Evolutionary conservation across 2,329 filamentous ascomycete genomes (phyloP), one percentile per base, ranked within the genome.

Genomic region (Aspergillus fumigatiaffinis): DNA sequence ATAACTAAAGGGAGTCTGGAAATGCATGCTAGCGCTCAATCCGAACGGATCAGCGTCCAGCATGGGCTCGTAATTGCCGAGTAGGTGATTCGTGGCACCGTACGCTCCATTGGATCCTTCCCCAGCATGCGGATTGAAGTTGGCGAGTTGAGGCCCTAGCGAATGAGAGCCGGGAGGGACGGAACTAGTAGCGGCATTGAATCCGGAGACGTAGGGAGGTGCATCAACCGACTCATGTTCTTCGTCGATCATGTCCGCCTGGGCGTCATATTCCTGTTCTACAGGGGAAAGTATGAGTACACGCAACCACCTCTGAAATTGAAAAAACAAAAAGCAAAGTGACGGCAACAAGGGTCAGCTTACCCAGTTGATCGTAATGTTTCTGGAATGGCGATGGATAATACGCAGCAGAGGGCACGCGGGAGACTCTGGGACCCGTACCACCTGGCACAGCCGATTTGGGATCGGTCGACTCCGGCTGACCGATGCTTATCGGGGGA

Each of bases 231-330:
- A 87, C 63, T 87, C 81, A 72, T 80, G 84, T 66, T 90, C 87
- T 60, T 95, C 90, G 69, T 97, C 92, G 74, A 95, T 86, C 82
- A 96, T 90, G 68, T 93, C 91, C 73, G 85, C 85, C 77, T 91
- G 90, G 55, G 91, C 89, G 74, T 97, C 92, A 78, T 97, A 97
- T 80, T 97, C 93, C 83, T 96, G 92, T 80, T 97, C 93, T 97
- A 80, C 81, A 82, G 70, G 38, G 38, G 38, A 2, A 44, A 75
- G 73, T 81, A 84, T 89, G 80, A 88, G 82, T 79, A 82, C 82
- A 50, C 81, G 86, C 81, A 82, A 86, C 73, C 84, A 80, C 78
- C 83, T 82, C 79, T 23, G 29, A 46, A 26, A 26, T 7, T 0
- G 68, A 69, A 67, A 63, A 70, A 51, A n/a, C n/a, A n/a, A 67